Evolutionary conservation across 768 basidiomycete genomes (phyloP).

Genomic region (Sporobolomyces roseus): DNA sequence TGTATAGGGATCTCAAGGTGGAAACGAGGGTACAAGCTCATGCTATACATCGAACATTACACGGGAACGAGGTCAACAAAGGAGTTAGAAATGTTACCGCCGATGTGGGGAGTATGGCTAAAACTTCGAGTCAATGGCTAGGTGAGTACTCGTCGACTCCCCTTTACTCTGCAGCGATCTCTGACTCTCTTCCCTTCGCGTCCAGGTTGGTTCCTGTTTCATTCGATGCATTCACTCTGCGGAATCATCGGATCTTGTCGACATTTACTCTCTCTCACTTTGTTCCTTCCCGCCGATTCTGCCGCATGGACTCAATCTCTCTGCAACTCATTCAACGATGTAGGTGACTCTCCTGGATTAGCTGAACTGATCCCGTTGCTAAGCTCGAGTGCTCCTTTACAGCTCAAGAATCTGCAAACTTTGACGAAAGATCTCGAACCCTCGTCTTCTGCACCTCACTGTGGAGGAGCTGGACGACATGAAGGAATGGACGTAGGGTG

Average conservation of each 20-base stretch:
- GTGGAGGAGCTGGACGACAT: slow-evolving; percentile 11
- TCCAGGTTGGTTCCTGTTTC: slow-evolving; percentile 41
- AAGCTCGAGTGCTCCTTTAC: background rate
- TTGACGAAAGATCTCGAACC: slow-evolving; percentile 36
- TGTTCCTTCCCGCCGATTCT: slow-evolving; percentile 26
- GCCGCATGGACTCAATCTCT: slow-evolving; percentile 33
- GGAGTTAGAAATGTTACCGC: slow-evolving; percentile 22
- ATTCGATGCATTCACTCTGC: slow-evolving; percentile 42
- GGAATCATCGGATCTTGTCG: slow-evolving; percentile 41
- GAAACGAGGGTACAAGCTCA: slow-evolving; percentile 38
- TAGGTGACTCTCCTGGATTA: background rate
- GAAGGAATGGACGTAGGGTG: slow-evolving; percentile 40
- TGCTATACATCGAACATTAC: slow-evolving; percentile 35
- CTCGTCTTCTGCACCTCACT: slow-evolving; percentile 6
- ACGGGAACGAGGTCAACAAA: slow-evolving; percentile 19
- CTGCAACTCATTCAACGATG: slow-evolving; percentile 20
- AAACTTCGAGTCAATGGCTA: slow-evolving; percentile 36
- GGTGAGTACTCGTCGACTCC: slow-evolving; percentile 14
- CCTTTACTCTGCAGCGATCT: background rate
- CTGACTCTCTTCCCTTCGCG: background rate
- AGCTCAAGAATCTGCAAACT: slow-evolving; percentile 32
- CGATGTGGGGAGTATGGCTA: slow-evolving; percentile 32
- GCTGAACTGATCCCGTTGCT: background rate
- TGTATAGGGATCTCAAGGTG: slow-evolving; percentile 32
- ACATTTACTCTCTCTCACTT: slow-evolving; percentile 22